Conservation (phyloP, 2,329 filamentous ascomycete species). For the Colletotrichum camelliae region DNA sequence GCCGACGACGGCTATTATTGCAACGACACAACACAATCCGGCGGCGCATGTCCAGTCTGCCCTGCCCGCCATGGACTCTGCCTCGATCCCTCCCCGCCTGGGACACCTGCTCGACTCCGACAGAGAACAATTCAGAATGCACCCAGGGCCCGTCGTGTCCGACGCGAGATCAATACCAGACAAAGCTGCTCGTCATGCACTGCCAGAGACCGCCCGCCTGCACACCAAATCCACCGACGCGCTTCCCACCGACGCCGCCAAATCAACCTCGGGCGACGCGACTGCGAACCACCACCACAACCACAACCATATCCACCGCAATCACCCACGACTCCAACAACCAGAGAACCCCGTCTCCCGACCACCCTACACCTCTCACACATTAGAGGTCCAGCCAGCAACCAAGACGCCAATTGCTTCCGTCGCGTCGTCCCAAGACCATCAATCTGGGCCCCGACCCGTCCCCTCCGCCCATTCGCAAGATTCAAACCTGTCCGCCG, state of each 20-base stretch:
- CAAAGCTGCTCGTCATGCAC: not conserved
- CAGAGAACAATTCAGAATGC: slow-evolving; percentile 9
- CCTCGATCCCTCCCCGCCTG: slow-evolving; percentile 15
- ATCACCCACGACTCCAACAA: not conserved
- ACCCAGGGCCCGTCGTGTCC: not conserved
- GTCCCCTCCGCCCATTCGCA: slow-evolving; percentile 30
- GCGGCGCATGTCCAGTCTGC: not conserved
- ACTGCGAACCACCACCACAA: slow-evolving; percentile 17
- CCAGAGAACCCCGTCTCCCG: not conserved
- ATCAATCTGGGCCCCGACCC: slow-evolving; percentile 11
- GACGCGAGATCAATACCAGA: not conserved
- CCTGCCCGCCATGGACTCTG: slow-evolving; percentile 19
- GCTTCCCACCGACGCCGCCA: not conserved
- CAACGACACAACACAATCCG: not conserved
- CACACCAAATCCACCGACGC: not conserved
- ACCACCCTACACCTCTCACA: not conserved
- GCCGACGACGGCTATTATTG: not conserved
- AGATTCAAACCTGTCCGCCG: slow-evolving; percentile 30
- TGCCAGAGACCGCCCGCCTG: not conserved
- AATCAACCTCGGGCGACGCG: slow-evolving; percentile 15
- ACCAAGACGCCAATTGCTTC: slow-evolving; percentile 27
- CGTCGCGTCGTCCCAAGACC: slow-evolving; percentile 22
- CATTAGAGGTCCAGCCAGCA: slow-evolving; percentile 21
- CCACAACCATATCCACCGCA: not conserved
- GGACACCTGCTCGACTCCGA: slow-evolving; percentile 7